Percentiles rank a stretch among this genome's conserved stretches.
Evolutionary conservation across 805 yeast species (phyloP).

Genomic region (Candida parachauliodes): DNA sequence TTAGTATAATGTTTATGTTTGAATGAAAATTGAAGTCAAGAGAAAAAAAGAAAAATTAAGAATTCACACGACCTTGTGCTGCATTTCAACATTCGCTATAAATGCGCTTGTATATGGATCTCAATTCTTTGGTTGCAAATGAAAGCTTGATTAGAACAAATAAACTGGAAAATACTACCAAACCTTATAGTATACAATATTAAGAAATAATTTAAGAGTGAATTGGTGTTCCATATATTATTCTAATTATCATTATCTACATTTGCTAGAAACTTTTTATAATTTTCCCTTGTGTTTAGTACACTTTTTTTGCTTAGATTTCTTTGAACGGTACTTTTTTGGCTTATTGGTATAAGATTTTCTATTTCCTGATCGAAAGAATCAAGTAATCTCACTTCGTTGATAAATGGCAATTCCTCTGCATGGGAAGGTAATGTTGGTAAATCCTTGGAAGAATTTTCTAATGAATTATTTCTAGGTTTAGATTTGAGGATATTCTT

Average conservation of each 20-base stretch:
- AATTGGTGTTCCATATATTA: too few species aligned
- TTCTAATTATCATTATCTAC: conserved; percentile 10
- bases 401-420: conserved; percentile 35
- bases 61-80: neutral
- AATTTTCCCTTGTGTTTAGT: conserved; percentile 38
- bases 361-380: conserved; percentile 12
- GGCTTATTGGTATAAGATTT: neutral
- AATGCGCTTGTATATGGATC: too few species aligned
- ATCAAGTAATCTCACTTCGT: conserved; percentile 28
- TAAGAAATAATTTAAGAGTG: too few species aligned
- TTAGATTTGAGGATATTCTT: neutral
- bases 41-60: neutral
- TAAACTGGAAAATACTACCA: too few species aligned
- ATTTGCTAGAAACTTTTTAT: conserved; percentile 34
- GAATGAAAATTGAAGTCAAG: neutral
- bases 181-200: too few species aligned
- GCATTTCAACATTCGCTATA: too few species aligned
- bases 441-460: conserved; percentile 11
- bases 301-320: conserved; percentile 30
- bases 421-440: conserved; percentile 18
- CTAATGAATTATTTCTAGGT: neutral
- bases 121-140: too few species aligned
- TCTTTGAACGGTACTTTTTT: conserved; percentile 12
- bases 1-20: neutral
- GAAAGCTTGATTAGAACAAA: too few species aligned